A percentile compares a stretch with the other conserved stretches of the same genome.
phyloP scores from a whole-genome alignment of 768 basidiomycete genomes.

The Hericium erinaceus region DNA sequence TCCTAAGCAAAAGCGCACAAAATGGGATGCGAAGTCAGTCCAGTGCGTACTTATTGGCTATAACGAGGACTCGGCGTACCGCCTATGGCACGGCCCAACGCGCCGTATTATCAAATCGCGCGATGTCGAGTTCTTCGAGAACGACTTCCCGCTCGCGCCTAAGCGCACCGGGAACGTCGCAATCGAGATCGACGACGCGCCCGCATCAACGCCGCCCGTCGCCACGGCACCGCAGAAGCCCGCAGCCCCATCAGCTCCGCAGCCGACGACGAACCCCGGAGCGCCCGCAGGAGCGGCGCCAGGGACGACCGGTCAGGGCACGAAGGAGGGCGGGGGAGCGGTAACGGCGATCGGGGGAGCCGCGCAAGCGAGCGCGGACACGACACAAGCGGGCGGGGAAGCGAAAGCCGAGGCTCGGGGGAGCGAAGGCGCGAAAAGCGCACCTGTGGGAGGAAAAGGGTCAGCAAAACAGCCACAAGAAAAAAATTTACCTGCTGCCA shows the following conservation, averaged over 20 bases:
- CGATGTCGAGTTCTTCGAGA: constrained; percentile 17
- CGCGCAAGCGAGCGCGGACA: not conserved
- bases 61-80: constrained; percentile 13
- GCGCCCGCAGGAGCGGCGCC: not conserved
- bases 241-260: no score
- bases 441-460: no score
- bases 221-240: no score
- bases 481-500: not conserved
- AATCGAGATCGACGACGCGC: not conserved
- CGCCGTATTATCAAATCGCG: constrained; percentile 6
- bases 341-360: no score
- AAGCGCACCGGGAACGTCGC: not conserved
- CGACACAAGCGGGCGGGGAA: not conserved
- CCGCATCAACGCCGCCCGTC: no score
- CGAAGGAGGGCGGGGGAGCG: no score
- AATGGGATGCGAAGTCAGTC: no score
- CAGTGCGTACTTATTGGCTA: no score
- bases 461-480: no score
- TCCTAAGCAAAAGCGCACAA: no score
- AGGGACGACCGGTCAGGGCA: not conserved
- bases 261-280: no score
- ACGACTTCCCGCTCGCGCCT: not conserved
- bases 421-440: not conserved
- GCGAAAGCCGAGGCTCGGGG: not conserved
- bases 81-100: constrained; percentile 12